Evolutionary conservation across 164 flowering plant genomes (phyloP), one percentile per base, ranked within the genome.

Genomic region (Saururus chinensis): DNA sequence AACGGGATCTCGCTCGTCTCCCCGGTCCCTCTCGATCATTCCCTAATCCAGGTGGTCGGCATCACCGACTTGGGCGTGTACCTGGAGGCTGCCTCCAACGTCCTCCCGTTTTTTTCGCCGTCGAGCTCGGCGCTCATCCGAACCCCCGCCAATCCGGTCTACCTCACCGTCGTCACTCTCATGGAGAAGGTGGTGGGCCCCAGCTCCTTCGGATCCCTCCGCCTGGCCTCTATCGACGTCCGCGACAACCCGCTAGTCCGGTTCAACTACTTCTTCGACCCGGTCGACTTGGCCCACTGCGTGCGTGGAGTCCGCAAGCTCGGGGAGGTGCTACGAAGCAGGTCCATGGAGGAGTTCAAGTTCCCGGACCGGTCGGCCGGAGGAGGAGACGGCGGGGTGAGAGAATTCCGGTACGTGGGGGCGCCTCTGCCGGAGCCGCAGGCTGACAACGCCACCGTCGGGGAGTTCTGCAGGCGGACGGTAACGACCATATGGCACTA

Each of bases 401-500:
- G 77, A 37, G 82, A 76, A 9, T 87, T 89, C 69, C 70, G 85
- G 62, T 92, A 69, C 42, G 77, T 89, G 0, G 96, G 92, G 53
- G 75, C 87, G 7, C 58, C 79, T 40, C 57, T 85, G 81, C 96
- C 96, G 0, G 40, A n/a, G 6, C 76, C 83, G 20, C 70, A 20
- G 53, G 67, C 76, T 0, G 41, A 81, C 51, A 60, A 76, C 48
- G 66, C 1, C 19, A 40, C 22, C 65, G 72, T 92, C 92, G 84
- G 64, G 4, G 86, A 86, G 9, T 89, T 84, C 68, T 92, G 98
- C 57, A 70, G 80, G 16, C 71, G 80, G 9, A 87, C 93, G 3
- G 96, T 92, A n/a, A 80, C 74, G 64, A 89, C 96, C 23, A 84
- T 92, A 35, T 89, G 96, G 98, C 98, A 92, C 60, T 92, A 92